These are phyloP conservation scores for Solanum pimpinellifolium DNA, from an alignment of 257 asterid genomes.

Conservation along the genomic window DNA sequence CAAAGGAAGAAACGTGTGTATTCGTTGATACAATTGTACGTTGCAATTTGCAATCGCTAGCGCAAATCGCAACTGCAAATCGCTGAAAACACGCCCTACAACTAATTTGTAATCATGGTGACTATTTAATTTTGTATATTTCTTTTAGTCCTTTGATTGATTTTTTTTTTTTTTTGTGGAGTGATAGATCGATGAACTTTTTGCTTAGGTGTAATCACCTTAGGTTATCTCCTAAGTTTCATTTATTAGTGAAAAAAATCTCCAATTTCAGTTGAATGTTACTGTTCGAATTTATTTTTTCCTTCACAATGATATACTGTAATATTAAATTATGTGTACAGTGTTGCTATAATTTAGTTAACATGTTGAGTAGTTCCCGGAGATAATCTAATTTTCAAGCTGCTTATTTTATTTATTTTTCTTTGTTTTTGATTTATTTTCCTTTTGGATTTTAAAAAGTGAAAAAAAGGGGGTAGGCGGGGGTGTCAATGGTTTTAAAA, in stretches of 20 bases:
- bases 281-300: background rate
- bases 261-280: background rate
- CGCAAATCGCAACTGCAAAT: constrained; percentile 41
- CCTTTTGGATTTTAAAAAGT: background rate
- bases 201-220: background rate
- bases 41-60: constrained; percentile 67
- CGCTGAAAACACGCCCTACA: constrained; percentile 21
- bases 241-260: background rate
- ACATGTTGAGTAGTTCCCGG: background rate
- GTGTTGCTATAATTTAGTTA: background rate
- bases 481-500: background rate
- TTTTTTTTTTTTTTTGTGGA: background rate
- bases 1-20: constrained; percentile 58
- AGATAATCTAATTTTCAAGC: background rate
- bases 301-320: background rate
- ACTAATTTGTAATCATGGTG: background rate
- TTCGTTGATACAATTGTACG: constrained; percentile 70
- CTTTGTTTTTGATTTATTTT: no score
- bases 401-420: no score
- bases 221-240: background rate
- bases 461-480: background rate
- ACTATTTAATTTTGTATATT: background rate
- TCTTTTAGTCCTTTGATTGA: background rate
- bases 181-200: background rate
- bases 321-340: background rate